These are phyloP conservation scores for Cladosporium sp. DNA, from an alignment of 2,329 filamentous ascomycete genomes.

Conservation along the genomic window DNA sequence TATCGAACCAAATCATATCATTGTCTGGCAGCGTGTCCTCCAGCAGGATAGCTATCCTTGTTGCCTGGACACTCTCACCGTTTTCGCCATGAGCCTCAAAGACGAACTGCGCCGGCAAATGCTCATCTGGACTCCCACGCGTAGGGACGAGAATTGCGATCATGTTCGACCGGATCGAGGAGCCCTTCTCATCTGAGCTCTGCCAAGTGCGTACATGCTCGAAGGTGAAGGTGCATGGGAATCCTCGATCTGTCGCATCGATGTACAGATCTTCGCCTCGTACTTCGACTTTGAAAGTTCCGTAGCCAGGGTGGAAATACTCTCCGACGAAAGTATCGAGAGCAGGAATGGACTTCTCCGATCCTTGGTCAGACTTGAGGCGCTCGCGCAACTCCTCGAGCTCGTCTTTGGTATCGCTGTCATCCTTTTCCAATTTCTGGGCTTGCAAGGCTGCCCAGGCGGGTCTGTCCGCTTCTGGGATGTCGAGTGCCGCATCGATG, in stretches of 20 bases:
- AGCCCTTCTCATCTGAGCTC: neutral
- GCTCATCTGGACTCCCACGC: neutral
- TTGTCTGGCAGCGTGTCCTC: slow-evolving; percentile 2
- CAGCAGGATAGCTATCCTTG: neutral
- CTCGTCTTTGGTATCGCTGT: slow-evolving; percentile 20
- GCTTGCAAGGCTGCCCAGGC: slow-evolving; percentile 26
- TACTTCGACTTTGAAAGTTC: slow-evolving; percentile 31
- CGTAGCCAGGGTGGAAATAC: slow-evolving; percentile 36
- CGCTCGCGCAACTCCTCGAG: slow-evolving; percentile 21
- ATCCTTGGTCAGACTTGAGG: slow-evolving; percentile 14
- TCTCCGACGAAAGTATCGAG: slow-evolving; percentile 31
- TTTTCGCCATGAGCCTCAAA: neutral
- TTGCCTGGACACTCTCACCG: neutral
- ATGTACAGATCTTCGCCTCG: slow-evolving; percentile 36
- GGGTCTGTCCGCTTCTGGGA: slow-evolving; percentile 26
- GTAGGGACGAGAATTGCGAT: neutral
- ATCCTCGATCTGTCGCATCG: slow-evolving; percentile 37
- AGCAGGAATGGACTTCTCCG: slow-evolving; percentile 23
- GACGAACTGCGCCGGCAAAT: neutral
- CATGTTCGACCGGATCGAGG: neutral
- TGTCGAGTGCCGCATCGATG: slow-evolving; percentile 31
- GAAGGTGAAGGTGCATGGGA: slow-evolving; percentile 35
- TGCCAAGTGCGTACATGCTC: slow-evolving; percentile 30
- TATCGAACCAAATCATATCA: slow-evolving; percentile 10
- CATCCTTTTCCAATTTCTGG: neutral